These are phyloP conservation scores for Picochlorum sp. DNA, from an alignment of 139 green algal genomes.

Conservation along the genomic window DNA sequence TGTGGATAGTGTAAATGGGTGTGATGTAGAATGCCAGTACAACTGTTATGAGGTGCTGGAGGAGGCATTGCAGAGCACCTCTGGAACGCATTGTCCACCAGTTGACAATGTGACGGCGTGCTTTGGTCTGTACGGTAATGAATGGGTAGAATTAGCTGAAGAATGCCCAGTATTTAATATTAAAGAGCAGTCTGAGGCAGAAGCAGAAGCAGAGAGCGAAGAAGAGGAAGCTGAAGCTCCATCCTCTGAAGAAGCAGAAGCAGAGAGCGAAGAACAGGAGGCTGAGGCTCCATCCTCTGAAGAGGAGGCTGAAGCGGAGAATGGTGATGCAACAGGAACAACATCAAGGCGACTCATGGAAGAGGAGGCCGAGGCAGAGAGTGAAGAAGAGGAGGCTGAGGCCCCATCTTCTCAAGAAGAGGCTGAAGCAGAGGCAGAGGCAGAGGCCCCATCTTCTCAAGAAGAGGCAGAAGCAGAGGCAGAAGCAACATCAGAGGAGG, in stretches of 20 bases:
- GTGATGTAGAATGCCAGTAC: constrained; percentile 16
- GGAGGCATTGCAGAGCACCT: constrained; percentile 10
- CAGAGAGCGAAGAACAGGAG: not conserved
- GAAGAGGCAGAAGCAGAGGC: not conserved
- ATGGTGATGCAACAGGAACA: not conserved
- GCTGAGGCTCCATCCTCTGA: not conserved
- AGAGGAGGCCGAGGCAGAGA: not conserved
- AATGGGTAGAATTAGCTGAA: constrained; percentile 19
- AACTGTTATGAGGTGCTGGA: constrained; percentile 16
- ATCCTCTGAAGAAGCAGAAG: not conserved
- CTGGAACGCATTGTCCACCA: constrained; percentile 11
- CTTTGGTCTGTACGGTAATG: constrained; percentile 10
- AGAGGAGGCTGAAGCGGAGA: not conserved
- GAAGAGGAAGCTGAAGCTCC: not conserved
- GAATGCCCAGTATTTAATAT: constrained; percentile 21
- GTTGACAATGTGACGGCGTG: constrained; percentile 19
- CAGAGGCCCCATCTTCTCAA: too few species aligned
- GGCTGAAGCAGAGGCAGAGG: too few species aligned
- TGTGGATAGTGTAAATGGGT: constrained; percentile 3
- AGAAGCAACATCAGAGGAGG: too few species aligned
- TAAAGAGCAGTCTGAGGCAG: not conserved
- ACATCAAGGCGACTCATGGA: not conserved
- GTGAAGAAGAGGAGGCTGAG: not conserved
- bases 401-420: not conserved
- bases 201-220: not conserved